Base-by-base conservation (phyloP, 306 rosid species). In the Cicer arietinum region DNA sequence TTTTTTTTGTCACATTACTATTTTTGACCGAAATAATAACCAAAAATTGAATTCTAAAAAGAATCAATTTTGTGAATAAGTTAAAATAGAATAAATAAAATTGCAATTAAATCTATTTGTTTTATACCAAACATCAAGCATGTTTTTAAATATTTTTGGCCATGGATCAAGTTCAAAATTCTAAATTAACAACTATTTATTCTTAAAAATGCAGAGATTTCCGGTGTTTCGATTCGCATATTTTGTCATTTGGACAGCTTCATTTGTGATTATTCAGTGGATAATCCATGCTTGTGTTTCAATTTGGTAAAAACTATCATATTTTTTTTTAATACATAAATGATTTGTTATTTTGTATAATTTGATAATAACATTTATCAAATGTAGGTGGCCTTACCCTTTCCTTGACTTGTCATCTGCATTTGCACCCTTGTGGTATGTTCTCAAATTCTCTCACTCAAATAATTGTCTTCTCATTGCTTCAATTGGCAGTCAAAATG, bases 311-410 rank as follows among this genome's bases (percentile, higher is more conserved):
- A 45, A 22, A 5, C 17, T 1, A 12, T 7, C 62, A 6, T 47
- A 64, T 73, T 35, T 62, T 25, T 5, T 53, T 67, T 70, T 71
- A 8, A 63, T 40, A 37, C 42, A 80, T 41, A n/a, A 59, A 52
- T 41, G 16, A 51, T 37, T 30, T 30, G 5, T 30, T 3, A 3
- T 30, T 25, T 30, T 30, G 3, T 30, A 30, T 76, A 44, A 54
- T 75, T 35, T 76, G 22, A n/a, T 35, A 18, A 41, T 40, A n/a
- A 61, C 5, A 3, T 45, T 17, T 80, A 52, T 59, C 59, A 47
- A 30, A 30, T 30, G 35, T 82, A 94, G 97, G 99, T 94, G 99
- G 99, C 99, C 99, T 18, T 94, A 94, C 59, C 93, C 97, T 52
- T 92, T 94, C 77, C 97, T 92, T 67, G 96, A 92, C 77, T 76